Base-by-base conservation (phyloP, 768 basidiomycete species). In the Serendipita sp. region DNA sequence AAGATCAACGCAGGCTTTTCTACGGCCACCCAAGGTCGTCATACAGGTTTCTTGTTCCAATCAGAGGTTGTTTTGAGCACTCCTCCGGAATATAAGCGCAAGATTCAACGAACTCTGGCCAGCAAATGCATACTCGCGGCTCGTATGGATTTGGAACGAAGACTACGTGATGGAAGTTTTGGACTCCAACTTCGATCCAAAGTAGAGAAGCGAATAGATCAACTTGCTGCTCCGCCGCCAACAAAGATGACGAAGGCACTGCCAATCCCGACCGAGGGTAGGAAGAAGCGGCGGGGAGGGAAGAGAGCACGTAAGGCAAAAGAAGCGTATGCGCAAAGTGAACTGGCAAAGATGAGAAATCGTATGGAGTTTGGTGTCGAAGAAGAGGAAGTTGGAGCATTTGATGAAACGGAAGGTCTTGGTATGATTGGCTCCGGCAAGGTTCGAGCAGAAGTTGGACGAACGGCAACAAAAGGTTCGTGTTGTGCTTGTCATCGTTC, bases 251-350 rank as follows among this genome's bases (percentile, higher is more conserved):
- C 84, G 23, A 99, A 98, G 73, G 91, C 96, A 1, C 77, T 99
- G 8, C 91, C 96, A 23, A 83, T 95, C 67, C 96, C 96, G 0
- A 89, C 90, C 68, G 96, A 98, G 72, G 92, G 93, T 2, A 94
- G 95, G 77, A 97, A 97, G 73, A 60, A 60, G 56, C 84, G 95
- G 63, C 82, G 92, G 47, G 96, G 96, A 69, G 96, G 96, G 11
- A 94, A 90, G 78, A 96, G 94, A 5, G 96, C 95, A 0, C 85
- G 96, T 52, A 95, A 97, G 73, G 89, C 92, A n/a, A 99, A 99
- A 72, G 96, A 98, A 75, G 93, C 92, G 0, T 94, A 94, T 71
- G 93, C 92, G 3, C 89, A 92, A 75, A 98, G 96, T 1, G 96
- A 99, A 73, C 78, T 99, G 51, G 85, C 93, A 67, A 98, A 98